These are phyloP conservation scores for Aspergillus ellipticus DNA, from an alignment of 495 filamentous ascomycete species.

Conservation along the genomic window DNA sequence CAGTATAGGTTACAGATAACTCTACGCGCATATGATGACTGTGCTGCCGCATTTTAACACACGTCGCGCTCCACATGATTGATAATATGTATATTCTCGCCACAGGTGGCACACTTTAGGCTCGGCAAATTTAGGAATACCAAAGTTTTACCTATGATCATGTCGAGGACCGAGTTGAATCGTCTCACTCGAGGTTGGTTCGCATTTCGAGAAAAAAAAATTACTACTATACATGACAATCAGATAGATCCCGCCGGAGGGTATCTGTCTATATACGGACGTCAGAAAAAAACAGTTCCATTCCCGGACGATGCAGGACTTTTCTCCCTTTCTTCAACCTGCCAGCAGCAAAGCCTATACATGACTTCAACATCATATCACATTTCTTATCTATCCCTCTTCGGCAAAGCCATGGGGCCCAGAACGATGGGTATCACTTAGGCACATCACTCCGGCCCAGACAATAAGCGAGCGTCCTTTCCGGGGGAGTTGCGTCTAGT, in stretches of 20 bases:
- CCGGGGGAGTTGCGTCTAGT: conserved; percentile 1
- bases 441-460: not conserved
- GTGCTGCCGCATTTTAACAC: too few relatives aligned
- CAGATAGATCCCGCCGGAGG: conserved; percentile 8
- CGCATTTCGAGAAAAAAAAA: conserved; percentile 6
- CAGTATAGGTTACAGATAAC: too few relatives aligned
- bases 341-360: not conserved
- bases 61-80: too few relatives aligned
- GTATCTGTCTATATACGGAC: conserved; percentile 13
- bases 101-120: too few relatives aligned
- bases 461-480: not conserved
- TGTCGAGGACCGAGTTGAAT: not conserved
- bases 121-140: too few relatives aligned
- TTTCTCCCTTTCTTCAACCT: conserved; percentile 1
- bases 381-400: not conserved
- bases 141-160: not conserved
- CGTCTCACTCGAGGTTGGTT: not conserved
- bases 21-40: too few relatives aligned
- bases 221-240: conserved; percentile 27
- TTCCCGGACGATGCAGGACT: conserved; percentile 4
- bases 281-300: conserved; percentile 15
- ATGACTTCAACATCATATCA: not conserved
- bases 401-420: not conserved
- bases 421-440: not conserved
- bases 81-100: too few relatives aligned